These are phyloP conservation scores for Plantago major DNA, from an alignment of 257 asterid species.

Conservation along the genomic window DNA sequence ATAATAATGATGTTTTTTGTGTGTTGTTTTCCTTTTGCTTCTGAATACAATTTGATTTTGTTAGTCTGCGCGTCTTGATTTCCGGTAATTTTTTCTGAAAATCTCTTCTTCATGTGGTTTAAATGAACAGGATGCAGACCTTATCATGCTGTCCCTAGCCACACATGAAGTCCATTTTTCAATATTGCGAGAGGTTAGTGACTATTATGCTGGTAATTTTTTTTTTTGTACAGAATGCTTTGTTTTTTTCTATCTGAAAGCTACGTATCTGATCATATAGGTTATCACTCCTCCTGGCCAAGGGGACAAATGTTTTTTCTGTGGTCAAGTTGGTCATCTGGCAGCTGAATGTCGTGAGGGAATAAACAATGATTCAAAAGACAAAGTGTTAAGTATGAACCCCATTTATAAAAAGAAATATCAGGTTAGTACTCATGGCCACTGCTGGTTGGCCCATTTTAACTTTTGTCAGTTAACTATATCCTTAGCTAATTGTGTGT, in stretches of 20 bases:
- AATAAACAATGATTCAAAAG: slow-evolving; percentile 35
- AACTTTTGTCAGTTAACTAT: slow-evolving; percentile 10
- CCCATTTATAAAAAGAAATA: slow-evolving; percentile 82
- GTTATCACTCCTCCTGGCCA: slow-evolving; percentile 74
- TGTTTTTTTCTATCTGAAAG: slow-evolving; percentile 3
- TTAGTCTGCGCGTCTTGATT: slow-evolving; percentile 18
- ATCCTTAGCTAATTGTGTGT: slow-evolving; percentile 3
- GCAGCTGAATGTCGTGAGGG: slow-evolving; percentile 76
- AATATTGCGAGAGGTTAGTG: slow-evolving; percentile 87
- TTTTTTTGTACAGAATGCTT: slow-evolving; percentile 5
- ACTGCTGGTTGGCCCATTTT: slow-evolving; percentile 18
- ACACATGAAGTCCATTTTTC: slow-evolving; percentile 96
- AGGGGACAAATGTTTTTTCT: slow-evolving; percentile 83
- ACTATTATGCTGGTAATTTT: slow-evolving; percentile 13
- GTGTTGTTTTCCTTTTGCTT: slow-evolving; percentile 14
- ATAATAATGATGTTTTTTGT: slow-evolving; percentile 13
- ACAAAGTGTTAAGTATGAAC: slow-evolving; percentile 43
- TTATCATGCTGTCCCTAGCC: slow-evolving; percentile 92
- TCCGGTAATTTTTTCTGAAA: slow-evolving; percentile 16
- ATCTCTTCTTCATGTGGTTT: slow-evolving; percentile 23
- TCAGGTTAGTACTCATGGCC: slow-evolving; percentile 52
- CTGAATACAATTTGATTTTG: slow-evolving; percentile 7
- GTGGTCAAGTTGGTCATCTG: slow-evolving; percentile 90
- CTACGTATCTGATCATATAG: slow-evolving; percentile 34
- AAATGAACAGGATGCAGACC: slow-evolving; percentile 75